phyloP scores from a whole-genome alignment of 2,329 filamentous ascomycete genomes.

The Talaromyces sp. region DNA sequence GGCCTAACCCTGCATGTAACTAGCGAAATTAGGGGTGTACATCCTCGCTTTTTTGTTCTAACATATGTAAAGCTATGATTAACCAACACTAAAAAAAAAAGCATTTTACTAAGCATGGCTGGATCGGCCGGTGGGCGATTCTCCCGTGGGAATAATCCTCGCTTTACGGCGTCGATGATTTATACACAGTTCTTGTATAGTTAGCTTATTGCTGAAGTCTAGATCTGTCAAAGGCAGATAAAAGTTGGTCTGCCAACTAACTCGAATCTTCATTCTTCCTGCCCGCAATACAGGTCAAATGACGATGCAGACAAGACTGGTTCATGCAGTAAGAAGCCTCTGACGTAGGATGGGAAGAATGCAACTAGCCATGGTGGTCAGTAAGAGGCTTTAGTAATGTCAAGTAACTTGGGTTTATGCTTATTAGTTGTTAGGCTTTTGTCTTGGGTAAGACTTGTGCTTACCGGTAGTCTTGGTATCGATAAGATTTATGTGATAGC shows the following conservation, averaged over 20 bases:
- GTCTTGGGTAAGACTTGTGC: neutral
- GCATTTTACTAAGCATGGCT: no score
- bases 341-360: neutral
- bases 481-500: neutral
- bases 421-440: no score
- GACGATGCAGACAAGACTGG: neutral
- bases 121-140: no score
- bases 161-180: no score
- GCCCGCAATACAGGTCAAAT: neutral
- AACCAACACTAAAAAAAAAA: no score
- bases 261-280: neutral
- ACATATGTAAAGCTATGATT: no score
- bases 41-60: no score
- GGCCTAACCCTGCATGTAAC: no score
- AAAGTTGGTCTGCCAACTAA: neutral
- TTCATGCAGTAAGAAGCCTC: conserved; percentile 1
- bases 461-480: neutral
- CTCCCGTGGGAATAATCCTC: no score
- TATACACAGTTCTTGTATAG: no score
- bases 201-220: neutral
- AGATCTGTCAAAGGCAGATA: neutral
- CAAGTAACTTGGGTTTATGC: neutral
- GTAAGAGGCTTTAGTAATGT: neutral
- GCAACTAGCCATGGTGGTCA: neutral
- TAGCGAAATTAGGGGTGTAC: no score